Conservation (phyloP, 2,329 filamentous ascomycete genomes). For the Talaromyces sp. region DNA sequence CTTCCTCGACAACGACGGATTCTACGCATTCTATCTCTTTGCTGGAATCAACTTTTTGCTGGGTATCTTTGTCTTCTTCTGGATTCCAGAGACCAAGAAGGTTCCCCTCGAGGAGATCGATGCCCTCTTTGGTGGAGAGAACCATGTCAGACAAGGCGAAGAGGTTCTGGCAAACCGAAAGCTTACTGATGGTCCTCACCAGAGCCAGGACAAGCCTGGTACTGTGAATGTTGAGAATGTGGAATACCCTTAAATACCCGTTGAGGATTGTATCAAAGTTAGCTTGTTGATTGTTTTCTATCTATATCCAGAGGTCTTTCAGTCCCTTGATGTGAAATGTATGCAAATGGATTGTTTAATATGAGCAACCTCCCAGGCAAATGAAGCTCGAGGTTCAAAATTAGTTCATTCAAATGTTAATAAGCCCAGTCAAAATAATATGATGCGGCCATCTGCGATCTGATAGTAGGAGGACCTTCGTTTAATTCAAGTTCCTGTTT, state of each 20-base stretch:
- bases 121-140: slow-evolving; percentile 40
- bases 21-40: slow-evolving; percentile 61
- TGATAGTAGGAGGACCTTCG: too few species aligned
- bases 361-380: not conserved
- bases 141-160: slow-evolving; percentile 39
- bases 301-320: too few species aligned
- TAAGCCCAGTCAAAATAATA: too few species aligned
- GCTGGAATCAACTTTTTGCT: slow-evolving; percentile 56
- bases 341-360: too few species aligned
- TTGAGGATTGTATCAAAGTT: too few species aligned
- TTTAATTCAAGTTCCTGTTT: too few species aligned
- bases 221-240: slow-evolving; percentile 28
- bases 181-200: slow-evolving; percentile 9
- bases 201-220: slow-evolving; percentile 20
- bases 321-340: too few species aligned
- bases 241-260: not conserved
- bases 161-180: slow-evolving; percentile 33
- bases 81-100: slow-evolving; percentile 56
- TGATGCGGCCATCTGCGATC: too few species aligned
- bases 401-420: too few species aligned
- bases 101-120: slow-evolving; percentile 44
- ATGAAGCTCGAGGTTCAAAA: too few species aligned
- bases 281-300: too few species aligned
- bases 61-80: slow-evolving; percentile 55
- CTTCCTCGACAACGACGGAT: slow-evolving; percentile 63